Evolutionary conservation across 2,329 filamentous ascomycete species (phyloP), one percentile per base, ranked within the genome.

Genomic region (Immersiporthe knoxdaviesiana): DNA sequence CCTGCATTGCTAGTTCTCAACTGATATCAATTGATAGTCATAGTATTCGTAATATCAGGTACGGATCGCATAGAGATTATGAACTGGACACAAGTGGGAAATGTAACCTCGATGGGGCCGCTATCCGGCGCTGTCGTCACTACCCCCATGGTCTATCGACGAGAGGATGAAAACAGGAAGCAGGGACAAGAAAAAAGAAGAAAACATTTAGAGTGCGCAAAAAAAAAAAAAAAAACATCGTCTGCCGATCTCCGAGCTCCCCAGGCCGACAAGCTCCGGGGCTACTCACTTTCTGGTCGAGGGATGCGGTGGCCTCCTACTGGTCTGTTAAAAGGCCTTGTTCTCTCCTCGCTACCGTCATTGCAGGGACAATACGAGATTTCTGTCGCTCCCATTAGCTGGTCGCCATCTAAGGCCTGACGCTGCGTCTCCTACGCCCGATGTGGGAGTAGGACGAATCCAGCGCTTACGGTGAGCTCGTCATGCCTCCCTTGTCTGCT

Each of bases 311-410:
- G 56, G 21, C 30, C 56, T 35, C 56, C 5, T 21, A 59, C 56
- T 59, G 56, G 56, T 59, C 56, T 59, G 32, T 35, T 59, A 37
- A 37, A 59, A 37, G 56, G 30, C 10, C 56, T 21, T 35, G 30
- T 21, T n/a, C 14, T 59, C 56, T 59, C 30, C 56, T 37, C 32
- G 32, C 30, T 59, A 37, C 30, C 56, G 30, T 59, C 30, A 8
- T 59, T 59, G 56, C 56, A 59, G 56, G 56, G 30, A 59, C 56
- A 37, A 59, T 59, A 59, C 56, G 56, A 59, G 56, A 24, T 37
- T 59, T 59, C 56, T 59, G 32, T 37, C 56, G 56, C 30, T 59
- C 56, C 56, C 10, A 59, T 59, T n/a, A 37, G 56, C 56, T 59
- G 56, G 56, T 37, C 56, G 5, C 56, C 56, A 37, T 37, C 56